These are phyloP conservation scores for Aspergillus proliferans DNA, from an alignment of 2,329 filamentous ascomycete genomes.

Conservation along the genomic window DNA sequence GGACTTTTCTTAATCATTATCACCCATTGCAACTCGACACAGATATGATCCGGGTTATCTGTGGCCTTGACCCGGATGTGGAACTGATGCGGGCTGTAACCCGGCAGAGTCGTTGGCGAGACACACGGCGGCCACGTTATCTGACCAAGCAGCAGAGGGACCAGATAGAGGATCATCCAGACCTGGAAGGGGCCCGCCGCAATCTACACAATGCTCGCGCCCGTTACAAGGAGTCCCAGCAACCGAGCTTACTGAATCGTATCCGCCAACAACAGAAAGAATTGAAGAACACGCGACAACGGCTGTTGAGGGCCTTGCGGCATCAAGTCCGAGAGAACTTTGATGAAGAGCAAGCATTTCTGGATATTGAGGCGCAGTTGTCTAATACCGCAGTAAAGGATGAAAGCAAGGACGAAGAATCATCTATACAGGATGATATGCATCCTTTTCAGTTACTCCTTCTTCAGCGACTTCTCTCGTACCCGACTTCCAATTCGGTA, in stretches of 20 bases:
- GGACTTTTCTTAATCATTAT: conserved; percentile 15
- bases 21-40: conserved; percentile 10
- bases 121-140: conserved; percentile 9
- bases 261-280: conserved; percentile 9
- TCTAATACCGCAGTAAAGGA: conserved; percentile 11
- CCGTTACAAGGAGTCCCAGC: conserved; percentile 6
- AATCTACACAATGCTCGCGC: too few relatives aligned
- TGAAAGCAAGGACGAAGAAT: conserved; percentile 5
- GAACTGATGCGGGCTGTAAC: conserved; percentile 12
- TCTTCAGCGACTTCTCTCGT: conserved; percentile 12
- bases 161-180: conserved; percentile 8
- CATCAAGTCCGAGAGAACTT: conserved; percentile 12
- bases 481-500: conserved; percentile 12
- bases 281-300: conserved; percentile 12
- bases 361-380: conserved; percentile 15
- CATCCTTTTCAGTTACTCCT: conserved; percentile 9
- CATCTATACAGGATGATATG: conserved; percentile 7
- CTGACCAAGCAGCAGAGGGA: conserved; percentile 8
- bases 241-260: conserved; percentile 5
- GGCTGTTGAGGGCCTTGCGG: conserved; percentile 7
- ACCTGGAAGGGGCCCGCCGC: conserved; percentile 9
- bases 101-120: conserved; percentile 9
- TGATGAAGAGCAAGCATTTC: conserved; percentile 14
- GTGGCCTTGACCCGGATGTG: conserved; percentile 6
- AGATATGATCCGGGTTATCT: conserved; percentile 10